A percentile compares a stretch with the other conserved stretches of the same genome.
Conservation (phyloP, 2,329 filamentous ascomycete genomes). For the Emmonsiellopsis sp. region DNA sequence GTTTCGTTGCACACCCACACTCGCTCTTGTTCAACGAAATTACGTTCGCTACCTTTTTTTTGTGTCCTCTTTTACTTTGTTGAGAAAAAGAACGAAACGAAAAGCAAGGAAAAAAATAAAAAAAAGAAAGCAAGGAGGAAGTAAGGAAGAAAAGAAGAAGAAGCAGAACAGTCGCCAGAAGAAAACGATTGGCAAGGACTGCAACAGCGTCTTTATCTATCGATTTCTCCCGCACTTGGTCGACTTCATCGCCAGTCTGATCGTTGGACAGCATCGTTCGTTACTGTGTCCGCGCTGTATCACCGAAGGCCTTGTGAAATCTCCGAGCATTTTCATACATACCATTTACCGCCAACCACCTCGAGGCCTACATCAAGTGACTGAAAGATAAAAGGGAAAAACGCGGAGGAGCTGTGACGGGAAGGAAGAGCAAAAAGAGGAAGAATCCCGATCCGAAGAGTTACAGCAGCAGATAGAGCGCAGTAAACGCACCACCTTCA, state of each 20-base stretch:
- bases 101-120: constrained; percentile 8
- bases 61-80: constrained; percentile 7
- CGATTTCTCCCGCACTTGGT: too few species aligned
- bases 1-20: constrained; percentile 15
- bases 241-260: not conserved
- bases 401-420: too few species aligned
- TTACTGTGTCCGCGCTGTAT: not conserved
- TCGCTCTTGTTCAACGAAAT: constrained; percentile 28
- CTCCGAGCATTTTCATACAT: too few species aligned
- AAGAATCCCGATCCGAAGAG: too few species aligned
- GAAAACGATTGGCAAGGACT: not conserved
- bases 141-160: constrained; percentile 1
- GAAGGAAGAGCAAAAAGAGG: too few species aligned
- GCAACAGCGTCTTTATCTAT: not conserved
- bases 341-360: too few species aligned
- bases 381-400: too few species aligned
- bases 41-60: constrained; percentile 31
- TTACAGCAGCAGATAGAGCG: not conserved
- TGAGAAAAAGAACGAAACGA: not conserved
- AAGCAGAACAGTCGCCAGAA: not conserved
- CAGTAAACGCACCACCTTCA: not conserved
- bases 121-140: constrained; percentile 6
- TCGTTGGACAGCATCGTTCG: not conserved
- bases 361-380: too few species aligned
- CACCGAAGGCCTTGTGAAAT: not conserved